Base-by-base conservation (phyloP, 2,329 filamentous ascomycete genomes). In the Venturia oleaginea region DNA sequence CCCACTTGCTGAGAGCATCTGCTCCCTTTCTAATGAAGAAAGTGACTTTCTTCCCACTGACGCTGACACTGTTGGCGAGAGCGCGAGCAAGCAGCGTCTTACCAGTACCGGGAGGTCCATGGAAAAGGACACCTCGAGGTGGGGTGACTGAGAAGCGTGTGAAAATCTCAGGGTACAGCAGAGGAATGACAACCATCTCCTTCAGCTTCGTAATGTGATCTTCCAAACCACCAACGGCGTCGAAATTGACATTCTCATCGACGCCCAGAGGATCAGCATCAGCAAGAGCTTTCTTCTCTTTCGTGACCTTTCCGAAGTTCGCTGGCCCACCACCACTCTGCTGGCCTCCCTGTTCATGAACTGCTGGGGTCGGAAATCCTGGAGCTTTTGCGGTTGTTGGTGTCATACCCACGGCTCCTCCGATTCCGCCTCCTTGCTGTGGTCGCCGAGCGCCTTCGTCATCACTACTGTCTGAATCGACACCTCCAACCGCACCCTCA, bases 21-120 rank as follows among this genome's bases (percentile, higher is more conserved):
- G 94, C 95, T 73, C 94, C 95, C 77, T 99, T 99, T 66, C 94
- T 89, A 94, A 99, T 99, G 77, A 97, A 99, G 71, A 99, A 99
- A 0, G 92, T 97, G 68, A 99, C 94, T 74, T 97, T 97, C 69
- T 89, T 88, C 27, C 93, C 93, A 61, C 93, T 89, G 15, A 89
- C 86, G 68, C 91, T 92, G 66, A 96, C 89, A 67, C 90, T 95
- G 64, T 94, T 95, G 61, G 95, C 92, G 59, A 99, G 81, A 51
- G 94, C 94, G 71, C 94, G 86, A 62, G 95, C 94, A 66, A 99
- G 84, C n/a, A 99, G 81, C 15, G 94, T 99, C 79, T 97, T 99
- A 83, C 94, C 94, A 19, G 94, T 99, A 74, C 94, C 94, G 5
- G 95, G 94, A 63, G 94, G 94, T 40, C 94, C 94, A 73, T 99